Base-by-base conservation (phyloP, 1,284 basidiomycete species). In the Rhodotorula sp. region DNA sequence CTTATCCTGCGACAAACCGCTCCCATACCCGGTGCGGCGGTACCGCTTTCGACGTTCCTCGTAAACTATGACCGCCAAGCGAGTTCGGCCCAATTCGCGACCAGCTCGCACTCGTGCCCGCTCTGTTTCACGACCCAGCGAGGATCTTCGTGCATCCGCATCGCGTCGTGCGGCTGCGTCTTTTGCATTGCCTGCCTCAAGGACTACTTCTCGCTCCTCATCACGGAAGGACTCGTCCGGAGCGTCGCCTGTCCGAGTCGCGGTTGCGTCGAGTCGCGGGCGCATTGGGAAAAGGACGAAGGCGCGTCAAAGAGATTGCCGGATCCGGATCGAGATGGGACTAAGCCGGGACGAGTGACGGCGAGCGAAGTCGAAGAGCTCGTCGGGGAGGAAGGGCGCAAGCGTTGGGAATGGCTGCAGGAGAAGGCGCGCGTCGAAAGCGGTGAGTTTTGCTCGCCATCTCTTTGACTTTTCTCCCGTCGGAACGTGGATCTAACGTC, bases 161-260 rank as follows among this genome's bases (percentile, higher is more conserved):
- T 92, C 34, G 78, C 83, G 2, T 75, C 69, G 4, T 92, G 91
- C 78, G 79, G 80, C 2, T 90, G 92, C 79, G 84, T 90, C 23
- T 91, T 91, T 79, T 92, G 90, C 79, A 85, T 86, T 34, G 78
- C 84, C 15, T 92, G 90, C 79, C 80, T 92, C 52, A 83, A 84
- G 65, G 87, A 89, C 73, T 91, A 88, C 78, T 92, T 90, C 89
- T 84, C 84, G 65, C 79, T 91, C 58, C 88, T 87, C 77, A 89
- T 92, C 66, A 82, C 81, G 62, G 90, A 92, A 79, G 90, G 90
- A 19, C 86, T 89, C 70, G 84, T 91, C 7, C 84, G 82, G 28
- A 83, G 84, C 38, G 90, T 92, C 1, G 85, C 86, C 0, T 93
- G 90, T 79, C 89, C 91, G 1, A 87, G 90, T 75, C 85, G 86